A percentile compares a stretch with the other conserved stretches of the same genome.
Conservation (phyloP, 306 rosid genomes). For the Potentilla sterilis region DNA sequence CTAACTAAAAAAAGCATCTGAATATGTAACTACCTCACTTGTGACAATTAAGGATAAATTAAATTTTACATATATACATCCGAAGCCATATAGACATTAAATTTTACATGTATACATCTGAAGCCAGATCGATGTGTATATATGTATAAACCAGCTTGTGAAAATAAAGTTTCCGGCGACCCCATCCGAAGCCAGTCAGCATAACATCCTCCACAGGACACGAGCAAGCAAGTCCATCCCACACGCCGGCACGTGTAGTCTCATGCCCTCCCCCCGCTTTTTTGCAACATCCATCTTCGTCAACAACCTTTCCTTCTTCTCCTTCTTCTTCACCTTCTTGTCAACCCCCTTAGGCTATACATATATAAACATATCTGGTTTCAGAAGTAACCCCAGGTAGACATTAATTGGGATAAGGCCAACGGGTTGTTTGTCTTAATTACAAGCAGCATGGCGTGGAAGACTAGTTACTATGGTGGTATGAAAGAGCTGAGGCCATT, state of each 20-base stretch:
- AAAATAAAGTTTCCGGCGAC: neutral
- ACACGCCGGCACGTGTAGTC: neutral
- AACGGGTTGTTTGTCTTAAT: neutral
- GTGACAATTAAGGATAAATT: too few species aligned
- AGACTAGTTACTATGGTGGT: constrained; percentile 16
- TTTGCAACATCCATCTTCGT: too few species aligned
- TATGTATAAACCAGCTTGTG: too few species aligned
- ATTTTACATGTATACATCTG: too few species aligned
- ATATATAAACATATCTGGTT: neutral
- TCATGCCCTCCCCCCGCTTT: neutral
- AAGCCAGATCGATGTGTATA: too few species aligned
- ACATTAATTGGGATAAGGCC: neutral
- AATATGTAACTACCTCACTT: too few species aligned
- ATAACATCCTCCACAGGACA: neutral
- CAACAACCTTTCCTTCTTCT: neutral
- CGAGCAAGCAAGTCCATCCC: neutral
- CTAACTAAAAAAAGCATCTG: too few species aligned
- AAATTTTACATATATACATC: too few species aligned
- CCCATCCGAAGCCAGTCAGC: neutral
- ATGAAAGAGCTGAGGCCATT: constrained; percentile 48
- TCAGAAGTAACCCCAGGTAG: neutral
- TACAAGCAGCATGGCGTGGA: constrained; percentile 14
- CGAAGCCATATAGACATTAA: too few species aligned
- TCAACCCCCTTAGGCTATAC: neutral
- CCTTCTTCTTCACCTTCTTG: neutral